Conservation (phyloP, 805 yeast genomes). For the Metschnikowia drakensbergensis region DNA sequence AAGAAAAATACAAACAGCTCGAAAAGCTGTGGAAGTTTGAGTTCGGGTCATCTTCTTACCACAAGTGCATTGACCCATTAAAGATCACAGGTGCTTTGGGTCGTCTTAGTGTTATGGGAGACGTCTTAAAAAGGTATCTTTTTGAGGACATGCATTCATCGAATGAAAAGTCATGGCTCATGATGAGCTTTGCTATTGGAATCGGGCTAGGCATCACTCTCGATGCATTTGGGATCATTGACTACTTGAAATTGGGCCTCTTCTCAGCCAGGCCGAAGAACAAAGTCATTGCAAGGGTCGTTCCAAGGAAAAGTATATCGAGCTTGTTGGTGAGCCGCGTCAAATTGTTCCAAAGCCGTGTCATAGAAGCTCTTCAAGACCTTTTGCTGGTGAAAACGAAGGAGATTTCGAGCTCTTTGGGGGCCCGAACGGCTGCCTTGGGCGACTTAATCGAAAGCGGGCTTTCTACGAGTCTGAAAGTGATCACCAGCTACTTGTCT, state of each 20-base stretch:
- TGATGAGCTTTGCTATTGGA: slow-evolving; percentile 36
- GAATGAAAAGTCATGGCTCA: slow-evolving; percentile 12
- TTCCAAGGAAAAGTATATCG: not conserved
- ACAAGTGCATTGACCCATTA: slow-evolving; percentile 27
- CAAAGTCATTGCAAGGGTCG: not conserved
- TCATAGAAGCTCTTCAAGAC: not conserved
- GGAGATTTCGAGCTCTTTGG: not conserved
- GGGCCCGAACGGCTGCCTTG: not conserved
- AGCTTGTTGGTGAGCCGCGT: not conserved
- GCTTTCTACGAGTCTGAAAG: not conserved
- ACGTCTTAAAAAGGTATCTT: slow-evolving; percentile 6
- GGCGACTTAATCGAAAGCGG: slow-evolving; percentile 1
- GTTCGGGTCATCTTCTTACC: slow-evolving; percentile 17
- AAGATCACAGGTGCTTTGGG: slow-evolving; percentile 25
- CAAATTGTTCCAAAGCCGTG: not conserved
- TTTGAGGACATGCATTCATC: not conserved
- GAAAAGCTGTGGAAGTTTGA: slow-evolving; percentile 10
- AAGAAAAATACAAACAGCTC: slow-evolving; percentile 7
- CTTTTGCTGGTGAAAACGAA: not conserved
- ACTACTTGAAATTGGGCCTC: not conserved
- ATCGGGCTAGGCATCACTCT: slow-evolving; percentile 31
- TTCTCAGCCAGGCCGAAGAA: not conserved
- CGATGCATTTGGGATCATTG: slow-evolving; percentile 12
- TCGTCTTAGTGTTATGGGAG: slow-evolving; percentile 14
- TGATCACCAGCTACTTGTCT: not conserved